Conservation (phyloP, 2,329 filamentous ascomycete species). For the Colletotrichum spinosum region DNA sequence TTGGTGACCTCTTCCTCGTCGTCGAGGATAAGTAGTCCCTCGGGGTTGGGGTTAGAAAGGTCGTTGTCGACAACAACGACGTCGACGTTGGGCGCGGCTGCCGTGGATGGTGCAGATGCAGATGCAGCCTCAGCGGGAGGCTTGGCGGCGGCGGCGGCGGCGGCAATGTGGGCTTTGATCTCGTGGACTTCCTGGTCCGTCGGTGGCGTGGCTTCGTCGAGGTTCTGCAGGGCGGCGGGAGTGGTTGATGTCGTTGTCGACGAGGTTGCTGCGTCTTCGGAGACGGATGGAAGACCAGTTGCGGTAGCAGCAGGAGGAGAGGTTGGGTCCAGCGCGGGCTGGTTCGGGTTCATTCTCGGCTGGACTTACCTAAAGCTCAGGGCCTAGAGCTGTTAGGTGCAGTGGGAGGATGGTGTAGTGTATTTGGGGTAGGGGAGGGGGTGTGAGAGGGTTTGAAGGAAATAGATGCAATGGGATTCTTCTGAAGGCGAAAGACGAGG, state of each 20-base stretch:
- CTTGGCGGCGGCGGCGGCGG: slow-evolving; percentile 33
- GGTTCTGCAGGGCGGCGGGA: slow-evolving; percentile 27
- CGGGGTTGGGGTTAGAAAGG: not conserved
- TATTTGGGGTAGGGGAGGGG: not conserved
- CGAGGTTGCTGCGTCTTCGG: slow-evolving; percentile 29
- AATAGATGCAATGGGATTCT: no score
- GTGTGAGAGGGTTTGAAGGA: not conserved
- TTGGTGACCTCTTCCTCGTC: slow-evolving; percentile 53
- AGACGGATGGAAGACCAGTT: slow-evolving; percentile 17
- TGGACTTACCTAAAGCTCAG: slow-evolving; percentile 21
- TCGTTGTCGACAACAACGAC: not conserved
- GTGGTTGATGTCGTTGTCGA: slow-evolving; percentile 21
- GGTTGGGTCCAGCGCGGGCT: slow-evolving; percentile 38
- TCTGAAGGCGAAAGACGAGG: no score
- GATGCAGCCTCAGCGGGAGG: slow-evolving; percentile 9
- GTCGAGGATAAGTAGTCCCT: slow-evolving; percentile 23
- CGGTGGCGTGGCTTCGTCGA: slow-evolving; percentile 23
- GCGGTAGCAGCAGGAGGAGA: slow-evolving; percentile 6
- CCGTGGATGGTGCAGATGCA: slow-evolving; percentile 31
- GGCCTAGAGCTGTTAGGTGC: not conserved
- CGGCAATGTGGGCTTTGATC: slow-evolving; percentile 36
- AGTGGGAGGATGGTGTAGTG: not conserved
- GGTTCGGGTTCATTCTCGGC: slow-evolving; percentile 39
- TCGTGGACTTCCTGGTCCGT: slow-evolving; percentile 37
- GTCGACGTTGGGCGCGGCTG: not conserved